Evolutionary conservation across 2,329 filamentous ascomycete genomes (phyloP).

Genomic region (Monilinia aucupariae): DNA sequence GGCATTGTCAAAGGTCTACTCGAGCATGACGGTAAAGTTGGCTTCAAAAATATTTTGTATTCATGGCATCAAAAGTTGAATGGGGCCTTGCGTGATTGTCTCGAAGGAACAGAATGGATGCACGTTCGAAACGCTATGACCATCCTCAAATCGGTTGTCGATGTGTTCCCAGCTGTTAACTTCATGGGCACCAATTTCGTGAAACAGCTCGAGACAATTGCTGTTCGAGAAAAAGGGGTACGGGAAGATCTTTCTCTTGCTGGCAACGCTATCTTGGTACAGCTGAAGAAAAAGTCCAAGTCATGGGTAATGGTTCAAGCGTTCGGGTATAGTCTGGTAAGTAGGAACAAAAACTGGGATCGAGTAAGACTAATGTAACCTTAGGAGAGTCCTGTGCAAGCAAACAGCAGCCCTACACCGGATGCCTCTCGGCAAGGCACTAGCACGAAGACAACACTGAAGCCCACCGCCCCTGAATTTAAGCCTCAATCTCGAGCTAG

Average conservation of each 20-base stretch:
- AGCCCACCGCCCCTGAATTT: constrained; percentile 59
- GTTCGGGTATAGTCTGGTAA: constrained; percentile 61
- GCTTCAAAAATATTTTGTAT: constrained; percentile 79
- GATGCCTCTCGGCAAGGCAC: constrained; percentile 12
- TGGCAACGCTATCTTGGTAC: constrained; percentile 64
- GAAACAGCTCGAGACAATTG: constrained; percentile 60
- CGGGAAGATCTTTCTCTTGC: constrained; percentile 71
- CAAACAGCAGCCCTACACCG: constrained; percentile 17
- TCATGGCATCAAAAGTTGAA: constrained; percentile 86
- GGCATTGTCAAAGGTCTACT: constrained; percentile 67
- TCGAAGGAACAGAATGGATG: constrained; percentile 87
- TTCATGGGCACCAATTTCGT: constrained; percentile 72
- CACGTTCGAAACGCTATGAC: constrained; percentile 95
- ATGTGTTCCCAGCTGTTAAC: constrained; percentile 82
- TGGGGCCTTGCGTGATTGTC: constrained; percentile 72
- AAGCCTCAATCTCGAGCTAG: constrained; percentile 45
- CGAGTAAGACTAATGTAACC: constrained; percentile 33
- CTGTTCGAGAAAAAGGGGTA: constrained; percentile 55
- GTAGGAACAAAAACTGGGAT: constrained; percentile 24
- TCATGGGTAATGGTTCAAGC: constrained; percentile 71
- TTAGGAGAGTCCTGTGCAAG: constrained; percentile 18
- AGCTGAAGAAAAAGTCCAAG: constrained; percentile 60
- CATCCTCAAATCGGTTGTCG: constrained; percentile 72
- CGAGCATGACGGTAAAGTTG: constrained; percentile 75
- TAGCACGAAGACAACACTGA: constrained; percentile 42